A percentile compares a stretch with the other conserved stretches of the same genome.
Evolutionary conservation across 1,139 yeast species (phyloP).

Genomic region (Pichia sp.): DNA sequence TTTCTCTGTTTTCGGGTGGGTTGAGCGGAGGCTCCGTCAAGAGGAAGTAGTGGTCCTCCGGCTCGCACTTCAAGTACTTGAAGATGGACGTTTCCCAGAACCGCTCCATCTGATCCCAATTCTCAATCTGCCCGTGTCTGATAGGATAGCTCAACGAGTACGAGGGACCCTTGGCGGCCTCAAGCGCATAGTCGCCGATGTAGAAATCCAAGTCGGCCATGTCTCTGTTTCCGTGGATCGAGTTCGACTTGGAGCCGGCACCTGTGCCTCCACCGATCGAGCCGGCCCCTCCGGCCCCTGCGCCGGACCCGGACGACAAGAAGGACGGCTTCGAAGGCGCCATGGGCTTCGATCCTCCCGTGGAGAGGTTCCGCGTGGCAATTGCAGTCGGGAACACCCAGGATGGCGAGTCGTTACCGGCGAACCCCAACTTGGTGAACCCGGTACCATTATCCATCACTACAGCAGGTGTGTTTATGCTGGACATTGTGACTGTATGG

Average conservation of each 20-base stretch:
- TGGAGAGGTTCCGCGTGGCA: constrained; percentile 60
- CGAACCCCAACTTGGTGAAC: constrained; percentile 92
- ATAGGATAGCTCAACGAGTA: constrained; percentile 89
- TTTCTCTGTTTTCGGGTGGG: constrained; percentile 98
- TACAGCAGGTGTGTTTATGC: constrained; percentile 83
- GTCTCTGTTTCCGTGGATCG: constrained; percentile 44
- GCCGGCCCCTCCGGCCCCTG: background rate
- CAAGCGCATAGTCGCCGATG: constrained; percentile 92
- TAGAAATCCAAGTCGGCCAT: constrained; percentile 92
- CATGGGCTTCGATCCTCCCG: constrained; percentile 33
- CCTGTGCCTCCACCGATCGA: background rate
- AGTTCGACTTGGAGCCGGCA: constrained; percentile 38
- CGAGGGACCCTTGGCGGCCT: constrained; percentile 84
- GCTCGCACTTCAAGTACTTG: constrained; percentile 94
- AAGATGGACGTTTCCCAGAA: constrained; percentile 97
- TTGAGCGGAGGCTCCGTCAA: constrained; percentile 97
- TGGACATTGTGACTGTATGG: constrained; percentile 39
- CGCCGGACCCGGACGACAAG: constrained; percentile 20
- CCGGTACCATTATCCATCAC: constrained; percentile 98
- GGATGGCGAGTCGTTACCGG: constrained; percentile 97
- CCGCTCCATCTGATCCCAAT: constrained; percentile 99
- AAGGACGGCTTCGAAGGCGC: constrained; percentile 32
- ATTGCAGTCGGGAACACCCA: constrained; percentile 97
- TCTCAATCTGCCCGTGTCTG: constrained; percentile 95
- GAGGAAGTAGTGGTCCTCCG: constrained; percentile 94